Evolutionary conservation across 305 asterid genomes (phyloP), one percentile per base, ranked within the genome.

Genomic region (Solanum hybrid): DNA sequence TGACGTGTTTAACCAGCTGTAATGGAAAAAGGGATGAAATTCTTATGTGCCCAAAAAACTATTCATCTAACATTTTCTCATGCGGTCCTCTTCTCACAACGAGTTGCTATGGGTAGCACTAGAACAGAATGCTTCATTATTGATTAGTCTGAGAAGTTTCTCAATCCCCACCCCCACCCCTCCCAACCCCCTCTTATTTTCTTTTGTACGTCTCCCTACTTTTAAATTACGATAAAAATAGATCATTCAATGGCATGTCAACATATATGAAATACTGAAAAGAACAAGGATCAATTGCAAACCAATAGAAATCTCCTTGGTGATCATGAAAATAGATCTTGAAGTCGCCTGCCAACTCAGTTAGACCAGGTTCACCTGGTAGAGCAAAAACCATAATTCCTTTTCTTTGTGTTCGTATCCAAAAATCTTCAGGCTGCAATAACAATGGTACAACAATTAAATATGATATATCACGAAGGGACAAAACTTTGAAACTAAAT

Each of bases 231-330:
- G 9, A n/a, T 85, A 13, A 74, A 73, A 31, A 87, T 36, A 12
- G 36, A 77, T 85, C 36, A 26, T 42, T 31, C 31, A 89, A 31
- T 51, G 42, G 75, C 42, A 31, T 31, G 42, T 36, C 46, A 40
- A 51, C 11, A 20, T 20, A 51, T 11, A 29, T 5, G 88, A 84
- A 84, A 51, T 31, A 20, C 88, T 84, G 31, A 89, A 86, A 42
- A 75, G 61, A 89, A 76, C 16, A 87, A 89, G 86, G 78, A 89
- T 35, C 80, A 78, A 89, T 64, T 86, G 82, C 96, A 16, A 87
- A 97, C 99, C 99, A 96, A 90, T 96, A 97, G 90, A 97, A 97
- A 93, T 97, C 99, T 93, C 99, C 99, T 87, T 97, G 99, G 90
- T 96, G 97, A 90, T 96, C 99, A 81, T 97, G 98, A 94, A 97